These are phyloP conservation scores for Zizania latifolia DNA, from an alignment of 176 grass and related monocot genomes.

Conservation along the genomic window DNA sequence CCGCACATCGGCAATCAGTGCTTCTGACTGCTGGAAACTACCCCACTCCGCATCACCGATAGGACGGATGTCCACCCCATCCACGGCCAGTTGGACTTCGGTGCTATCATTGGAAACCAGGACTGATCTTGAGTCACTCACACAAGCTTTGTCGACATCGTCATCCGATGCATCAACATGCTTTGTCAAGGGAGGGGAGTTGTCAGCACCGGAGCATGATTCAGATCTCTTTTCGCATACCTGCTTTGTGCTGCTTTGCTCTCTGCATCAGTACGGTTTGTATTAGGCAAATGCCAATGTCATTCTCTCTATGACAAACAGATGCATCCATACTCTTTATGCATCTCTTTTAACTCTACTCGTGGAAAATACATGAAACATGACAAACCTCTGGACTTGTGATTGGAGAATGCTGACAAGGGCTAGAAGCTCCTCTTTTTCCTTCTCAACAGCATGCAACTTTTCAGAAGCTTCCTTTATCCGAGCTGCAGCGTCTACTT, in stretches of 20 bases:
- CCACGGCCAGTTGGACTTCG: slow-evolving; percentile 54
- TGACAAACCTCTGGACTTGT: slow-evolving; percentile 81
- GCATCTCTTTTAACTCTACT: background rate
- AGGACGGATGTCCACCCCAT: slow-evolving; percentile 70
- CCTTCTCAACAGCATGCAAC: slow-evolving; percentile 47
- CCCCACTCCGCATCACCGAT: slow-evolving; percentile 55
- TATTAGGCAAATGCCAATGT: slow-evolving; percentile 1
- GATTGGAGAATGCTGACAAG: slow-evolving; percentile 64
- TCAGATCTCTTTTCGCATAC: slow-evolving; percentile 71
- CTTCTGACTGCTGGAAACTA: slow-evolving; percentile 49
- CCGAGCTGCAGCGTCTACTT: slow-evolving; percentile 52
- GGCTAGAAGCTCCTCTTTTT: slow-evolving; percentile 74
- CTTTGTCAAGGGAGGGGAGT: slow-evolving; percentile 70
- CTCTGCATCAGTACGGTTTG: slow-evolving; percentile 31
- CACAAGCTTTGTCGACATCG: slow-evolving; percentile 91
- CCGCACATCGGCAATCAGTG: slow-evolving; percentile 66
- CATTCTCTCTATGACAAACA: background rate
- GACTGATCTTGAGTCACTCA: slow-evolving; percentile 58
- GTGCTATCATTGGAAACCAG: slow-evolving; percentile 43
- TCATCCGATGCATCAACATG: slow-evolving; percentile 75
- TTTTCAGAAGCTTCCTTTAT: slow-evolving; percentile 64
- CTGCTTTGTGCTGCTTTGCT: slow-evolving; percentile 60
- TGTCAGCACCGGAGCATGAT: slow-evolving; percentile 44
- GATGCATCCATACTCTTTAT: slow-evolving; percentile 3
- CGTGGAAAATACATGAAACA: background rate